Evolutionary conservation across 176 grass and related monocot species (phyloP).

Genomic region (Pharus latifolius): DNA sequence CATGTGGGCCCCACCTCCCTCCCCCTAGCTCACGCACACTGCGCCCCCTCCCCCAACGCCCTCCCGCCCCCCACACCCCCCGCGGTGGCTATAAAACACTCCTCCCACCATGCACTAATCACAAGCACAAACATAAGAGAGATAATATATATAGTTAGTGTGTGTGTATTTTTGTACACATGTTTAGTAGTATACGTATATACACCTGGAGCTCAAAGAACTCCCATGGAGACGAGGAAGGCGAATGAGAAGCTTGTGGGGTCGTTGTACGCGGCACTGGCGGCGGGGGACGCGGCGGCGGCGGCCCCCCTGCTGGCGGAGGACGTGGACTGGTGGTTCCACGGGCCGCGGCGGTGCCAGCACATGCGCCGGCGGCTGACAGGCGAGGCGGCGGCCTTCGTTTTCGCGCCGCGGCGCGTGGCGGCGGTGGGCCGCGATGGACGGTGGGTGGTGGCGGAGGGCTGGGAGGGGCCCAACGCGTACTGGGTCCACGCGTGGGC

Average conservation of each 20-base stretch:
- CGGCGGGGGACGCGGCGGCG: background rate
- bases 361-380: conserved; percentile 30
- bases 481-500: conserved; percentile 51
- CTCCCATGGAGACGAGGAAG: background rate
- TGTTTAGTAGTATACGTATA: too few species aligned
- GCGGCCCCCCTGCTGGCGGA: background rate
- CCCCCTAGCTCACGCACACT: background rate
- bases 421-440: background rate
- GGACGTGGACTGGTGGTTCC: conserved; percentile 46
- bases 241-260: conserved; percentile 23
- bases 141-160: too few species aligned
- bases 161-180: too few species aligned
- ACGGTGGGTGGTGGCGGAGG: conserved; percentile 38
- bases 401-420: conserved; percentile 1
- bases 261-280: conserved; percentile 21
- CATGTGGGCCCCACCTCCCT: background rate
- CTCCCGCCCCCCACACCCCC: background rate
- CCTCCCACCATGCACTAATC: background rate
- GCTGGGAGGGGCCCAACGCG: conserved; percentile 25
- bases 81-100: background rate
- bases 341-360: conserved; percentile 31
- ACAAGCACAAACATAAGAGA: too few species aligned
- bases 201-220: too few species aligned
- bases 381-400: conserved; percentile 5
- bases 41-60: too few species aligned